phyloP scores from a whole-genome alignment of 2,329 filamentous ascomycete species.

The Epichloe amarillans region DNA sequence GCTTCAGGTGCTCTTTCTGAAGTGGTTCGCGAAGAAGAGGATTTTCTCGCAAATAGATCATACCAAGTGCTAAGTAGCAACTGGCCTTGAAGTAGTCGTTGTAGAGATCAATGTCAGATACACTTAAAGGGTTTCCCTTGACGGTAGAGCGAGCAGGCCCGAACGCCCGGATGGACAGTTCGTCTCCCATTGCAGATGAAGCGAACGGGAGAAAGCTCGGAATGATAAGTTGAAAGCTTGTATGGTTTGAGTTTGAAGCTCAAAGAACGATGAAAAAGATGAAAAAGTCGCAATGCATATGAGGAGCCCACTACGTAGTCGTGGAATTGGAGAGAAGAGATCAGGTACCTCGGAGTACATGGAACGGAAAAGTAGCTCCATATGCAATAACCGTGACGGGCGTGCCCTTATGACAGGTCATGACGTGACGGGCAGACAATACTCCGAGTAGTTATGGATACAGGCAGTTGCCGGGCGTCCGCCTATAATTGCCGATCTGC shows the following conservation, averaged over 20 bases:
- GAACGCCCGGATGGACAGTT: constrained; percentile 48
- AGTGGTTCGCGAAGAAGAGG: constrained; percentile 58
- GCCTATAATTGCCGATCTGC: not conserved
- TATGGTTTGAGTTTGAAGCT: not conserved
- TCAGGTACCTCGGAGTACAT: too few relatives aligned
- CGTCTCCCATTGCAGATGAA: constrained; percentile 22
- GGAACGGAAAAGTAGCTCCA: too few relatives aligned
- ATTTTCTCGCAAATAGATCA: constrained; percentile 68
- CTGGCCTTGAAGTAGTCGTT: constrained; percentile 63
- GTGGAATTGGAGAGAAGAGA: too few relatives aligned
- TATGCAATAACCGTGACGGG: too few relatives aligned
- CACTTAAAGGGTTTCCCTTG: constrained; percentile 44
- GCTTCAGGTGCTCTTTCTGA: constrained; percentile 57
- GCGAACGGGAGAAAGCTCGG: not conserved
- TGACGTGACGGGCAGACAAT: constrained; percentile 3
- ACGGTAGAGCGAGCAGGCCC: constrained; percentile 53
- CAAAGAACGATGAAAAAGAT: not conserved
- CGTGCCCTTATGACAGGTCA: not conserved
- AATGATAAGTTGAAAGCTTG: not conserved
- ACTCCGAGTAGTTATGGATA: not conserved
- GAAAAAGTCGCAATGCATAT: not conserved
- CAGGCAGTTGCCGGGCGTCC: not conserved
- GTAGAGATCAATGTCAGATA: constrained; percentile 54
- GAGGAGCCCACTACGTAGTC: not conserved
- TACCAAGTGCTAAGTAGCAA: constrained; percentile 62